Evolutionary conservation across 257 asterid species (phyloP).

Genomic region (Nyctanthes arbortristis): DNA sequence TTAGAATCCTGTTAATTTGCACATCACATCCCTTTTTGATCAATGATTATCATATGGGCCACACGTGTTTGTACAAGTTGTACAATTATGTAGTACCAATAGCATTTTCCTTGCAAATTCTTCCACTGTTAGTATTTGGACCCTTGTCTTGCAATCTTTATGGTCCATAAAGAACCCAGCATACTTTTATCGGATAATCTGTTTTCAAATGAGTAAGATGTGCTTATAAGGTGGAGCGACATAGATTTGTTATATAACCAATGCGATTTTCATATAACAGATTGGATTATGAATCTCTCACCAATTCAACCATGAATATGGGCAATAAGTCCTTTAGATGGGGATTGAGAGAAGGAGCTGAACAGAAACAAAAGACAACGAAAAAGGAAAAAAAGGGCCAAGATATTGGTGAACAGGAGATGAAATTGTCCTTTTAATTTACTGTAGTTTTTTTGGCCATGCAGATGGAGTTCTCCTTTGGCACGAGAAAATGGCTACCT

Average conservation of each 20-base stretch:
- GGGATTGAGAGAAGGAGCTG: slow-evolving; percentile 17
- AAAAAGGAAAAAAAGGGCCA: background rate
- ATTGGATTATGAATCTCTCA: background rate
- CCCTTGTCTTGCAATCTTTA: background rate
- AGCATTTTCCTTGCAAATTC: no score
- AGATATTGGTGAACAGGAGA: background rate
- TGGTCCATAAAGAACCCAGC: background rate
- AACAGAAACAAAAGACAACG: slow-evolving; percentile 3
- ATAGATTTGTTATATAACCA: background rate
- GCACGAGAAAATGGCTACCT: slow-evolving; percentile 85
- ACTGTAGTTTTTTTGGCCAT: slow-evolving; percentile 24
- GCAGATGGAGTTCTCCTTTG: slow-evolving; percentile 98
- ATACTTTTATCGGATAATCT: background rate
- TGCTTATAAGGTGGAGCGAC: background rate
- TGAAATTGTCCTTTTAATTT: background rate
- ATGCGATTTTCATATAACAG: background rate
- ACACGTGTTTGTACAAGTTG: no score
- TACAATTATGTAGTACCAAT: no score
- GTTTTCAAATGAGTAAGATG: slow-evolving; percentile 15
- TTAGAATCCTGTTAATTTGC: no score
- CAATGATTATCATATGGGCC: no score
- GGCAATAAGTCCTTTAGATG: background rate
- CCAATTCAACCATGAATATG: background rate
- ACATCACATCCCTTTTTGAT: no score
- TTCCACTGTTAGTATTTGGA: background rate